These are phyloP conservation scores for Plasmodium malariae DNA, from an alignment of 169 alveolate species.

Conservation along the genomic window DNA sequence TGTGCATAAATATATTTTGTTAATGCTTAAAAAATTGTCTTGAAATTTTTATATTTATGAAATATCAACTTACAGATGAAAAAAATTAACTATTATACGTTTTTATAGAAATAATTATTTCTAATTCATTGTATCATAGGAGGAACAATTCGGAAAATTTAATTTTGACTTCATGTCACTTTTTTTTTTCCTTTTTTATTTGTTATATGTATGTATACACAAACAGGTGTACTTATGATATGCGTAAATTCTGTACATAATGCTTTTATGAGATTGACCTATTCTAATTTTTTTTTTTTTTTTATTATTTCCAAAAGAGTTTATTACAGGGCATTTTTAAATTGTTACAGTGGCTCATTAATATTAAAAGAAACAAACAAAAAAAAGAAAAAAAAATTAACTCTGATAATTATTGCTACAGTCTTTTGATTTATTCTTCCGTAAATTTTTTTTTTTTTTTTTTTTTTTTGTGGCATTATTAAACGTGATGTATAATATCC, in stretches of 20 bases:
- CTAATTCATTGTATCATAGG: constrained; percentile 5
- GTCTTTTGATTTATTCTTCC: no score
- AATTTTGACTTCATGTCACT: background rate
- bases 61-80: background rate
- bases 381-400: background rate
- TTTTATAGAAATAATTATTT: constrained; percentile 7
- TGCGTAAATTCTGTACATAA: background rate
- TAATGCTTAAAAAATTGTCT: background rate
- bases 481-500: no score
- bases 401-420: no score
- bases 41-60: background rate
- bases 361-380: background rate
- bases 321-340: no score
- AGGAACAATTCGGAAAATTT: background rate
- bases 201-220: background rate
- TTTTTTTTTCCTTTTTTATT: background rate
- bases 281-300: background rate
- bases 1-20: background rate
- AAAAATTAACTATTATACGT: background rate
- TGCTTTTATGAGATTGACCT: background rate
- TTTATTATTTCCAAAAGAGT: no score
- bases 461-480: no score
- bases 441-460: no score
- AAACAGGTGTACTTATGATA: background rate
- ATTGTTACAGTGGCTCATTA: no score